A percentile compares a stretch with the other conserved stretches of the same genome.
phyloP scores from a whole-genome alignment of 2,329 filamentous ascomycete species.

The Albifimbria verrucaria region DNA sequence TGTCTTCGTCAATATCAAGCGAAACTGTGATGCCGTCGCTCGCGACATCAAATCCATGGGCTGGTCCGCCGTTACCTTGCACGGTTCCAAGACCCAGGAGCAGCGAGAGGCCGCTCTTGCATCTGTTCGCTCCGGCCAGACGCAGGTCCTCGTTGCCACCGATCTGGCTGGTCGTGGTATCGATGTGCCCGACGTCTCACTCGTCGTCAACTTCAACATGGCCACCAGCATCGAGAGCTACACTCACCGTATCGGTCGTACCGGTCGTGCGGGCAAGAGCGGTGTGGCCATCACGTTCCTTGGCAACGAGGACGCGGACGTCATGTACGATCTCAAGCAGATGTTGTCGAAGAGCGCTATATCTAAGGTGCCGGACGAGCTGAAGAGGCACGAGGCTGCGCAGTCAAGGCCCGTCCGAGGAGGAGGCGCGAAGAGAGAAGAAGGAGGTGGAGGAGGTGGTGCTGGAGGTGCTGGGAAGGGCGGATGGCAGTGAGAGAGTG shows the following conservation, averaged over 20 bases:
- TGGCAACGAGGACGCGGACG: constrained; percentile 83
- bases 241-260: constrained; percentile 94
- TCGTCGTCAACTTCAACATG: constrained; percentile 99
- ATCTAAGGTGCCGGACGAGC: constrained; percentile 85
- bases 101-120: constrained; percentile 91
- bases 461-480: constrained; percentile 16
- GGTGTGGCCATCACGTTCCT: constrained; percentile 96
- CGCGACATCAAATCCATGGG: constrained; percentile 93
- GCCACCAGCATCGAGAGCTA: constrained; percentile 88
- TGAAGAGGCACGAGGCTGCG: constrained; percentile 85
- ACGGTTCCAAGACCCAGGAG: constrained; percentile 95
- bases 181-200: constrained; percentile 87
- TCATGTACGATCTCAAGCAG: constrained; percentile 91
- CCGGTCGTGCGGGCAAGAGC: constrained; percentile 93
- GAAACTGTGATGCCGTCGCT: constrained; percentile 94
- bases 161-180: constrained; percentile 97
- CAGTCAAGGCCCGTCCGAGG: constrained; percentile 67
- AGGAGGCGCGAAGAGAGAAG: constrained; percentile 25
- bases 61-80: constrained; percentile 83
- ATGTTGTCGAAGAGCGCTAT: constrained; percentile 91
- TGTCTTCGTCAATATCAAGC: constrained; percentile 99
- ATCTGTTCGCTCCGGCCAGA: constrained; percentile 75
- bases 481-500: constrained; percentile 6
- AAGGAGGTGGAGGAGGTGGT: constrained; percentile 17
- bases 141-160: constrained; percentile 89